A percentile compares a stretch with the other conserved stretches of the same genome.
Evolutionary conservation across 805 yeast genomes (phyloP).

Genomic region (Cephaloascus albidus): DNA sequence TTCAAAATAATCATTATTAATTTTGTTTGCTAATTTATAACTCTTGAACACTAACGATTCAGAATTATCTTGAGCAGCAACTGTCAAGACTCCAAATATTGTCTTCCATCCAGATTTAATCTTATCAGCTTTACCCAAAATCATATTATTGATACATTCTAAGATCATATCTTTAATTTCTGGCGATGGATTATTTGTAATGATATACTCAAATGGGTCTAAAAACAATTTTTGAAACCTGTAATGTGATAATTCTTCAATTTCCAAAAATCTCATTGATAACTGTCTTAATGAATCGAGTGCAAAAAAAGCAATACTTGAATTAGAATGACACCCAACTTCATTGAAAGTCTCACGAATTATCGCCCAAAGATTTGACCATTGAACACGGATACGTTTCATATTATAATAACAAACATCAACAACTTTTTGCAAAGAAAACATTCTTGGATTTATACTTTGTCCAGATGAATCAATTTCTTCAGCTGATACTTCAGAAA

Average conservation of each 20-base stretch:
- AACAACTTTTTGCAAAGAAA: constrained; percentile 88
- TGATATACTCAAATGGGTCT: constrained; percentile 78
- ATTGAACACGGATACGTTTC: constrained; percentile 91
- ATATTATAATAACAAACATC: constrained; percentile 97
- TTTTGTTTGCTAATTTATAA: constrained; percentile 50
- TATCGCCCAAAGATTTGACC: constrained; percentile 92
- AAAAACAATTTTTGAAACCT: constrained; percentile 92
- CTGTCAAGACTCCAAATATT: constrained; percentile 67
- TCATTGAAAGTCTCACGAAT: constrained; percentile 85
- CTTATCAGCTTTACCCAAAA: constrained; percentile 59
- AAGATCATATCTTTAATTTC: constrained; percentile 83
- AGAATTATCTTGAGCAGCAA: constrained; percentile 54
- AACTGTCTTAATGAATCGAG: constrained; percentile 89
- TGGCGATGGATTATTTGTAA: constrained; percentile 53
- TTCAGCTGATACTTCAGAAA: constrained; percentile 79
- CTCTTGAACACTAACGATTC: constrained; percentile 58
- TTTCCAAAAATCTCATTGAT: constrained; percentile 82
- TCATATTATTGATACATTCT: constrained; percentile 83
- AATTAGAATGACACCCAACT: constrained; percentile 74
- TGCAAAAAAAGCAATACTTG: constrained; percentile 78
- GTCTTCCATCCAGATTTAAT: constrained; percentile 95
- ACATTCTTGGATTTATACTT: constrained; percentile 79
- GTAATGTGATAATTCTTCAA: constrained; percentile 92
- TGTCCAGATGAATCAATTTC: constrained; percentile 86
- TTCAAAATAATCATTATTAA: constrained; percentile 52